These are phyloP conservation scores for Heimioporus sp. DNA, from an alignment of 768 basidiomycete species.

Conservation along the genomic window DNA sequence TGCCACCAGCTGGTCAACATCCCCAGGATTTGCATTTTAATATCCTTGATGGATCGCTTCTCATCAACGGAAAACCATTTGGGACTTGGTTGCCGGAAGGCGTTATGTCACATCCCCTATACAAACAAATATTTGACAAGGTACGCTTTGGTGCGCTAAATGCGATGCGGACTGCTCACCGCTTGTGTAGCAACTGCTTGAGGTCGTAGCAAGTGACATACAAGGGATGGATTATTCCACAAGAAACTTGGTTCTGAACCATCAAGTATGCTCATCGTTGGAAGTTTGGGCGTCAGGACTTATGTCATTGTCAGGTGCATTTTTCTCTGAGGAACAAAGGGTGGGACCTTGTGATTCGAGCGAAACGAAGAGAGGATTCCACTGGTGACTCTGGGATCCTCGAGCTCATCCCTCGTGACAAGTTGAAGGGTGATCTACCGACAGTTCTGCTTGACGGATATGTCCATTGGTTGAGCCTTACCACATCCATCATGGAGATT, in stretches of 20 bases:
- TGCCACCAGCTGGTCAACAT: conserved; percentile 1
- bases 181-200: too few species aligned
- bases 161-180: too few species aligned
- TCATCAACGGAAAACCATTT: conserved; percentile 41
- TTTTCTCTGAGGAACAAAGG: too few species aligned
- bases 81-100: conserved; percentile 30
- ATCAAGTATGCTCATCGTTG: not conserved
- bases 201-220: too few species aligned
- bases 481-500: conserved; percentile 20
- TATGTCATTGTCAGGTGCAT: too few species aligned
- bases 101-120: conserved; percentile 17
- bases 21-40: conserved; percentile 38
- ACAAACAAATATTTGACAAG: too few species aligned
- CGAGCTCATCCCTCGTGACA: conserved; percentile 19
- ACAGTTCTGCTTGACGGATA: not conserved
- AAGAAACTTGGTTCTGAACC: conserved; percentile 6
- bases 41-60: conserved; percentile 38
- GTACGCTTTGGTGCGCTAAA: too few species aligned
- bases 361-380: not conserved
- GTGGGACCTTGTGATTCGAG: conserved; percentile 13
- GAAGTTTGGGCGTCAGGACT: too few species aligned
- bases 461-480: conserved; percentile 29
- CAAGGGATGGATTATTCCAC: too few species aligned
- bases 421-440: conserved; percentile 17
- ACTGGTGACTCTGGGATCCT: not conserved